These are phyloP conservation scores for Fusarium nodosum DNA, from an alignment of 2,329 filamentous ascomycete species.

Conservation along the genomic window DNA sequence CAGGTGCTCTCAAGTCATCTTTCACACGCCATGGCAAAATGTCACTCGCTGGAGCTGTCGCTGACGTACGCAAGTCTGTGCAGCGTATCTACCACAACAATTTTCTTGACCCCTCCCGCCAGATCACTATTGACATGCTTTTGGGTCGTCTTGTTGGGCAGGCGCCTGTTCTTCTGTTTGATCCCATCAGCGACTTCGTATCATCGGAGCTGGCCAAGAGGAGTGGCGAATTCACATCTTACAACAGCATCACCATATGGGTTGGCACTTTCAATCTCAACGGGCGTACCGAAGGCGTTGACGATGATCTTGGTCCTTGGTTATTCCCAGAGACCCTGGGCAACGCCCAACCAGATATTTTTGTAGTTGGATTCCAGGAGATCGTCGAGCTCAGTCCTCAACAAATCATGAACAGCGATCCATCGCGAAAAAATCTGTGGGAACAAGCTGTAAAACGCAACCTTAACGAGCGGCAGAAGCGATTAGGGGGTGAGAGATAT, in stretches of 20 bases:
- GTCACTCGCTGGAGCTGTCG: slow-evolving; percentile 91
- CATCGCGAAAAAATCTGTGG: slow-evolving; percentile 86
- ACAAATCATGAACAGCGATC: slow-evolving; percentile 99
- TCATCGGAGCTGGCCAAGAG: slow-evolving; percentile 78
- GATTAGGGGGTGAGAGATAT: slow-evolving; percentile 80
- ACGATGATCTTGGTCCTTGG: slow-evolving; percentile 87
- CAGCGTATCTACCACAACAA: slow-evolving; percentile 98
- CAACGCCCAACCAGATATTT: slow-evolving; percentile 81
- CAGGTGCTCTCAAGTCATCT: slow-evolving; percentile 93
- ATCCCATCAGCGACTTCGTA: slow-evolving; percentile 94
- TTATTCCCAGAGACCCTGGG: slow-evolving; percentile 74
- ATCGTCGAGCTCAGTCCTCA: slow-evolving; percentile 98
- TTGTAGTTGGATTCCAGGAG: slow-evolving; percentile 95
- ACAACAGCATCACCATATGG: slow-evolving; percentile 81
- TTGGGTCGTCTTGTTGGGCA: slow-evolving; percentile 89
- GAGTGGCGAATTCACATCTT: slow-evolving; percentile 80
- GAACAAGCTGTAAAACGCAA: slow-evolving; percentile 83
- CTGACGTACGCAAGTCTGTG: slow-evolving; percentile 95
- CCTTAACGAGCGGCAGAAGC: slow-evolving; percentile 78
- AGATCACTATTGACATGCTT: slow-evolving; percentile 95
- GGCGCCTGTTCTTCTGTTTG: slow-evolving; percentile 84
- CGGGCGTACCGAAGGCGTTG: slow-evolving; percentile 82
- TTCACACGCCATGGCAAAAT: slow-evolving; percentile 96
- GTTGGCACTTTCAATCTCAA: slow-evolving; percentile 97
- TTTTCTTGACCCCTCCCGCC: slow-evolving; percentile 91